These are phyloP conservation scores for Nemania sp. DNA, from an alignment of 2,329 filamentous ascomycete genomes.

Conservation along the genomic window DNA sequence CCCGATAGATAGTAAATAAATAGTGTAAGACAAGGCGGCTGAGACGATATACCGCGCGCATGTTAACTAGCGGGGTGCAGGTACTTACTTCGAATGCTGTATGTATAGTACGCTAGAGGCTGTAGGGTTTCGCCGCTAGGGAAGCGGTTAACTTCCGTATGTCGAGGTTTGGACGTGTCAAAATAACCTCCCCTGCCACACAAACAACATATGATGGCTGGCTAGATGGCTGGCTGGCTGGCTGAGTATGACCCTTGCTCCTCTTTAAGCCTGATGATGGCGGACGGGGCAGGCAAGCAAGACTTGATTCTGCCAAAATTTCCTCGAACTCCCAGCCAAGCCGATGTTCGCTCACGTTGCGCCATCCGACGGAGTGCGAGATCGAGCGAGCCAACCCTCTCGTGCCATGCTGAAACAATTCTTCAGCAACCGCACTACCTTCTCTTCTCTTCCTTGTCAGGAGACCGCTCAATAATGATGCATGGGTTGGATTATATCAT, in stretches of 20 bases:
- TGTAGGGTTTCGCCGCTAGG: slow-evolving; percentile 1
- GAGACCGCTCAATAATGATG: neutral
- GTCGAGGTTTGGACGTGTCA: slow-evolving; percentile 28
- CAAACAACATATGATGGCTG: slow-evolving; percentile 29
- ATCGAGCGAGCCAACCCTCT: slow-evolving; percentile 17
- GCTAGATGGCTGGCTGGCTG: neutral
- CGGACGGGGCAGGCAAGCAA: slow-evolving; percentile 24
- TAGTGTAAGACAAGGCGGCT: neutral
- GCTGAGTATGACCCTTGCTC: slow-evolving; percentile 1
- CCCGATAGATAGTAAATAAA: neutral
- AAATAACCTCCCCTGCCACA: slow-evolving; percentile 7
- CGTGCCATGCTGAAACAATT: slow-evolving; percentile 21
- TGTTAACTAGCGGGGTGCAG: slow-evolving; percentile 28
- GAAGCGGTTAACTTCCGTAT: slow-evolving; percentile 9
- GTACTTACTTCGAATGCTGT: neutral
- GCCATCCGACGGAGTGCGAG: slow-evolving; percentile 19
- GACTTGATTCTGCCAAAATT: slow-evolving; percentile 9
- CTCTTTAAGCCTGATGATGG: slow-evolving; percentile 9
- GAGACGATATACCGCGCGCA: slow-evolving; percentile 2
- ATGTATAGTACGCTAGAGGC: neutral
- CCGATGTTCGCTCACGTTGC: slow-evolving; percentile 26
- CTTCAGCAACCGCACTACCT: slow-evolving; percentile 11
- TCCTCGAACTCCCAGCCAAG: slow-evolving; percentile 12
- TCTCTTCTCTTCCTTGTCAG: neutral
- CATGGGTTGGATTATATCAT: neutral